Percentiles rank a stretch among this genome's conserved stretches.
Conservation (phyloP, 805 yeast genomes). For the Cyberlindnera misumaiensis region DNA sequence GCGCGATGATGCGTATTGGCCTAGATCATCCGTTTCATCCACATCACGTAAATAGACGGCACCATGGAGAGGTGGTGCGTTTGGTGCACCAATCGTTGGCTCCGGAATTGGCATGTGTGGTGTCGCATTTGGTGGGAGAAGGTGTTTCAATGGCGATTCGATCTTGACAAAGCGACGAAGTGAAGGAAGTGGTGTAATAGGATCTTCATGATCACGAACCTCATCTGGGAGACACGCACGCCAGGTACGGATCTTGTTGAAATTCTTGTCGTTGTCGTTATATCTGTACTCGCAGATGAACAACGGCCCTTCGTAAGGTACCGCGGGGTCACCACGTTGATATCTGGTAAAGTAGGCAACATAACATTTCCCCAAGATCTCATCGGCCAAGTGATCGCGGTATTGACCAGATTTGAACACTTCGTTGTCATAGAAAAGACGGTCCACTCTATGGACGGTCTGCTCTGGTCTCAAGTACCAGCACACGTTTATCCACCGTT, state of each 20-base stretch:
- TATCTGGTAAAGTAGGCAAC: conserved; percentile 92
- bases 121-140: conserved; percentile 69
- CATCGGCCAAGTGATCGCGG: conserved; percentile 85
- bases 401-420: conserved; percentile 96
- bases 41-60: conserved; percentile 78
- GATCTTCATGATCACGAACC: conserved; percentile 78
- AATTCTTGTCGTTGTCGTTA: conserved; percentile 82
- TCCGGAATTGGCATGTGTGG: conserved; percentile 73
- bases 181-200: conserved; percentile 62
- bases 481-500: conserved; percentile 86
- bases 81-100: conserved; percentile 71
- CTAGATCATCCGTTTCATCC: conserved; percentile 75
- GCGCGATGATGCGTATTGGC: conserved; percentile 55
- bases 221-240: conserved; percentile 98
- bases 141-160: conserved; percentile 78
- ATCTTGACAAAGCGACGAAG: conserved; percentile 65
- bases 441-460: conserved; percentile 88
- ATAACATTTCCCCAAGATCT: conserved; percentile 88
- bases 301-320: conserved; percentile 73
- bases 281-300: conserved; percentile 94
- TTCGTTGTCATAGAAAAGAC: conserved; percentile 87
- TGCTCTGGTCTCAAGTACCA: conserved; percentile 98
- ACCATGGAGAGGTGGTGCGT: conserved; percentile 93
- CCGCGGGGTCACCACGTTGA: conserved; percentile 89
- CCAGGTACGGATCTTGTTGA: conserved; percentile 96